phyloP scores from a whole-genome alignment of 805 yeast species.

The Ogataea nonfermentans region DNA sequence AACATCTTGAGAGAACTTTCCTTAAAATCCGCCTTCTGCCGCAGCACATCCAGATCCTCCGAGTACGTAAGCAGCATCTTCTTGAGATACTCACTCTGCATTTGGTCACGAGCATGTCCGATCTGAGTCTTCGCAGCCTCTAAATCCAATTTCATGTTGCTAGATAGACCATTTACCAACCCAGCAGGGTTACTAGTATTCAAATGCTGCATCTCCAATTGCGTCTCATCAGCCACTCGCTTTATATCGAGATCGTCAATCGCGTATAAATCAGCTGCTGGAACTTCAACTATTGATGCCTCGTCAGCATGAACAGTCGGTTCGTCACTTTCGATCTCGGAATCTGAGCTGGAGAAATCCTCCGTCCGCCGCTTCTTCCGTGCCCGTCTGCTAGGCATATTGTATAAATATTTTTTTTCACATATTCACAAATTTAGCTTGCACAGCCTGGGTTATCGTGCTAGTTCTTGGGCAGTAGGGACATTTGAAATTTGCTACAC shows the following conservation, averaged over 20 bases:
- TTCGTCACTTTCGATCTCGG: conserved; percentile 32
- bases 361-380: conserved; percentile 83
- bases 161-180: neutral
- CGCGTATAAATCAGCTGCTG: conserved; percentile 25
- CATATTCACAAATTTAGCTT: conserved; percentile 43
- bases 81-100: conserved; percentile 51
- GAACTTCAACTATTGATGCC: neutral
- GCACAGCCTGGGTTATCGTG: conserved; percentile 39
- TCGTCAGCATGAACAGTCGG: conserved; percentile 1
- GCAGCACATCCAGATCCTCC: conserved; percentile 57
- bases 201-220: conserved; percentile 1
- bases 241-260: conserved; percentile 21
- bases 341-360: conserved; percentile 56
- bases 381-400: conserved; percentile 42
- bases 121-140: conserved; percentile 30
- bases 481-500: conserved; percentile 53
- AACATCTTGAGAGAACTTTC: conserved; percentile 50
- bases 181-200: neutral
- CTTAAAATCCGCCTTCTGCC: conserved; percentile 63
- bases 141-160: conserved; percentile 18
- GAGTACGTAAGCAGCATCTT: conserved; percentile 58
- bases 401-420: conserved; percentile 13
- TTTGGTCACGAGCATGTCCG: conserved; percentile 33
- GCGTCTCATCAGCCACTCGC: conserved; percentile 5
- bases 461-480: conserved; percentile 66